phyloP scores from a whole-genome alignment of 2,329 filamentous ascomycete species.

The Waltergamsia citrina region DNA sequence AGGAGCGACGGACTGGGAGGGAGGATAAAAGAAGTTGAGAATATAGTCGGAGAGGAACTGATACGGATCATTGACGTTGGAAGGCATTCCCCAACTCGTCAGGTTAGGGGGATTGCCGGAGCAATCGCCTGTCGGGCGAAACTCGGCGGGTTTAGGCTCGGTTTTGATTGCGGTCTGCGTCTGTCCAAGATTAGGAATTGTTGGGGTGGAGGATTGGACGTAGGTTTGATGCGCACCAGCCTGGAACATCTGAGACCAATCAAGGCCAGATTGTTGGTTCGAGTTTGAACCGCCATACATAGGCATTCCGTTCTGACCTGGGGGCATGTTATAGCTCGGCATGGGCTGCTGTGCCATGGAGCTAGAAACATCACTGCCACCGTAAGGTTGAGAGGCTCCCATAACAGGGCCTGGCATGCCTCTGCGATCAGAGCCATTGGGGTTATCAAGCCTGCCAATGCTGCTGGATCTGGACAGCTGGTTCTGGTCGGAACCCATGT shows the following conservation, averaged over 20 bases:
- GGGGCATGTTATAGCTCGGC: slow-evolving; percentile 54
- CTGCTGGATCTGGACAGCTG: slow-evolving; percentile 53
- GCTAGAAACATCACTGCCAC: slow-evolving; percentile 41
- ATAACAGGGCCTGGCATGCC: slow-evolving; percentile 42
- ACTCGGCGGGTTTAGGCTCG: slow-evolving; percentile 49
- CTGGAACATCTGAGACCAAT: slow-evolving; percentile 75
- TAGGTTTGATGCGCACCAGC: slow-evolving; percentile 59
- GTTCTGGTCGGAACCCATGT: slow-evolving; percentile 49
- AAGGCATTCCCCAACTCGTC: slow-evolving; percentile 38
- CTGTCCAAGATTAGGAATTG: slow-evolving; percentile 57
- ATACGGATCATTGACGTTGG: slow-evolving; percentile 39
- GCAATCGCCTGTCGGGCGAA: slow-evolving; percentile 37
- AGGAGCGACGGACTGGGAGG: slow-evolving; percentile 34
- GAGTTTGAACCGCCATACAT: slow-evolving; percentile 52
- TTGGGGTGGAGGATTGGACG: slow-evolving; percentile 38
- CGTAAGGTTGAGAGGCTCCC: slow-evolving; percentile 45
- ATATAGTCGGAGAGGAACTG: slow-evolving; percentile 46
- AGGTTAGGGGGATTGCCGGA: slow-evolving; percentile 36
- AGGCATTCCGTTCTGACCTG: slow-evolving; percentile 53
- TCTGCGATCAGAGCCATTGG: slow-evolving; percentile 45
- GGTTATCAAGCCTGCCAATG: slow-evolving; percentile 48
- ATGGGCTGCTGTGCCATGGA: slow-evolving; percentile 58
- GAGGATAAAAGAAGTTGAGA: slow-evolving; percentile 45
- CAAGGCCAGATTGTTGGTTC: slow-evolving; percentile 54
- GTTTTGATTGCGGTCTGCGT: slow-evolving; percentile 61